Evolutionary conservation across 495 filamentous ascomycete species (phyloP).

Genomic region (Aspergillus biplanus): DNA sequence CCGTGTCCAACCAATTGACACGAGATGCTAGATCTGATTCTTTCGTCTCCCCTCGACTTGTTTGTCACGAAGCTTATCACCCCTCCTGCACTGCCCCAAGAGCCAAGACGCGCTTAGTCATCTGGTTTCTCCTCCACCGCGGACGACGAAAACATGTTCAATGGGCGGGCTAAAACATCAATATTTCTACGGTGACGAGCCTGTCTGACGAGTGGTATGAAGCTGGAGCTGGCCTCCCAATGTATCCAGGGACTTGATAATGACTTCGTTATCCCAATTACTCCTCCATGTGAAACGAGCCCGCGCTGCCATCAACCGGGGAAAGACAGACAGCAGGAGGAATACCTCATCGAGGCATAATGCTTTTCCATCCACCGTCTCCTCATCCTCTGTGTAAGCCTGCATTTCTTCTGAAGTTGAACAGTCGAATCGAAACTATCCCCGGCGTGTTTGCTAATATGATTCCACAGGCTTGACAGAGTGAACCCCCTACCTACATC

Average conservation of each 20-base stretch:
- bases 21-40: not conserved
- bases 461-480: constrained; percentile 21
- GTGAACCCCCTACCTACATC: constrained; percentile 28
- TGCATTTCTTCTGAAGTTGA: constrained; percentile 11
- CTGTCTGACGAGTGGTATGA: constrained; percentile 16
- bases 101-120: constrained; percentile 12
- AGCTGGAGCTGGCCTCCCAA: constrained; percentile 36
- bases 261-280: constrained; percentile 43
- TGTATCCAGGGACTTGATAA: constrained; percentile 36
- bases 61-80: constrained; percentile 1
- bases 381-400: constrained; percentile 27
- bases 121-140: not conserved
- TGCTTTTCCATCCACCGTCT: constrained; percentile 27
- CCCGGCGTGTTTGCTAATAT: constrained; percentile 20
- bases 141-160: constrained; percentile 18
- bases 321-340: constrained; percentile 34
- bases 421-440: not conserved
- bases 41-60: not conserved
- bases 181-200: constrained; percentile 15
- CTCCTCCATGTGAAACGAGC: constrained; percentile 39
- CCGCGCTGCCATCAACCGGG: constrained; percentile 39
- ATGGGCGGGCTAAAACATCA: constrained; percentile 12
- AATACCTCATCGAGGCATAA: constrained; percentile 23
- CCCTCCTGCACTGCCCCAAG: constrained; percentile 8
- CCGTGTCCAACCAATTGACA: not conserved